A percentile compares a stretch with the other conserved stretches of the same genome.
Evolutionary conservation across 2,329 filamentous ascomycete genomes (phyloP).

Genomic region (Fusarium pininemorale): DNA sequence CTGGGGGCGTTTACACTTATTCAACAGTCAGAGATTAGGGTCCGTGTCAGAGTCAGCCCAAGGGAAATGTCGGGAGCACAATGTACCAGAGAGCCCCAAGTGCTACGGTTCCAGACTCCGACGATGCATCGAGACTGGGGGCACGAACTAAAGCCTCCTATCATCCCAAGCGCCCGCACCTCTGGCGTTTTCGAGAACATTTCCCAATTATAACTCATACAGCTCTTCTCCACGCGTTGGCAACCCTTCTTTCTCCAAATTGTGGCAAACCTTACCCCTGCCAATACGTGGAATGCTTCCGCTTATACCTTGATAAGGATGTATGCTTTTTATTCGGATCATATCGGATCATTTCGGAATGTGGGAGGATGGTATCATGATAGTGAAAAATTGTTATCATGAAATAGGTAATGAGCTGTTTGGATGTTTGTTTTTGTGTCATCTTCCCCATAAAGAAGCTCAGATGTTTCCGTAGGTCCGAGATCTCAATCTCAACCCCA

Average conservation of each 20-base stretch:
- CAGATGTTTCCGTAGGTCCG: not conserved
- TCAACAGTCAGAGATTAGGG: not conserved
- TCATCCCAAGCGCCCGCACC: not conserved
- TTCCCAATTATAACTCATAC: not conserved
- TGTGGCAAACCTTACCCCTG: not conserved
- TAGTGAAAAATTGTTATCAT: not conserved
- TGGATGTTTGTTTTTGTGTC: not conserved
- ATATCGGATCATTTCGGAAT: conserved; percentile 30
- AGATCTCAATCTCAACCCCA: not conserved
- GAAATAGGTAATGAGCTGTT: not conserved
- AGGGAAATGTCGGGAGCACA: conserved; percentile 11
- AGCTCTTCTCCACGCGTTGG: not conserved
- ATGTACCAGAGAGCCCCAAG: conserved; percentile 1
- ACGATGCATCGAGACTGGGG: not conserved
- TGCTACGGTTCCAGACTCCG: conserved; percentile 4
- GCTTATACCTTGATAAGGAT: not conserved
- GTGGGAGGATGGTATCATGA: not conserved
- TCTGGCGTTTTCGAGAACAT: conserved; percentile 3
- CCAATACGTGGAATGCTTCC: not conserved
- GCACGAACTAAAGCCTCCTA: not conserved
- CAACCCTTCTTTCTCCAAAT: conserved; percentile 9
- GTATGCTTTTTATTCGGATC: conserved; percentile 4
- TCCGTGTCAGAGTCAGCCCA: not conserved
- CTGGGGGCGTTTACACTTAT: not conserved
- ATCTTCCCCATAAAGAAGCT: not conserved